Percentiles rank a stretch among this genome's conserved stretches.
These are phyloP conservation scores for Acorus calamus DNA, from an alignment of 106 monocot species.

Conservation along the genomic window DNA sequence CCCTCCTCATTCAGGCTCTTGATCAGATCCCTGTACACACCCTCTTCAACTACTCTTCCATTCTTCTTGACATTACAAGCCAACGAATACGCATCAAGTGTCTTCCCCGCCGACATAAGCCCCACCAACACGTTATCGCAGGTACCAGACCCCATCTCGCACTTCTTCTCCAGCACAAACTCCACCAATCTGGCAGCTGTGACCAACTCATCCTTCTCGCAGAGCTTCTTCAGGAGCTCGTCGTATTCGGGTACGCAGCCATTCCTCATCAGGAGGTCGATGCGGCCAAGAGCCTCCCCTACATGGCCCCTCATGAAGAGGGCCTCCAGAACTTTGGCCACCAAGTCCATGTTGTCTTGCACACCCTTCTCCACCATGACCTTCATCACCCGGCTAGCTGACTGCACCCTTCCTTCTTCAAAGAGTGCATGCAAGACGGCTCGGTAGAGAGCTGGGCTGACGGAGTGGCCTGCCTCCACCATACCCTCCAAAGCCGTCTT, in stretches of 20 bases:
- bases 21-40: slow-evolving; percentile 58
- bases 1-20: slow-evolving; percentile 63
- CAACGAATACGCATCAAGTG: slow-evolving; percentile 68
- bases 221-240: slow-evolving; percentile 37
- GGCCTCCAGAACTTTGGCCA: slow-evolving; percentile 64
- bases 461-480: slow-evolving; percentile 81
- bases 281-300: slow-evolving; percentile 87
- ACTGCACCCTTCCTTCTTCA: slow-evolving; percentile 68
- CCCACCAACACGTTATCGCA: slow-evolving; percentile 67
- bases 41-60: slow-evolving; percentile 53
- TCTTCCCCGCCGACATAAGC: slow-evolving; percentile 45
- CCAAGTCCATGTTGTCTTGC: slow-evolving; percentile 72
- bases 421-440: slow-evolving; percentile 71
- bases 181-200: slow-evolving; percentile 70
- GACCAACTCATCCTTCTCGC: slow-evolving; percentile 43
- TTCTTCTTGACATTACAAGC: slow-evolving; percentile 80
- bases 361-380: slow-evolving; percentile 92
- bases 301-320: slow-evolving; percentile 83
- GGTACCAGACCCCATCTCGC: slow-evolving; percentile 55
- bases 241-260: slow-evolving; percentile 45
- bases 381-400: slow-evolving; percentile 93
- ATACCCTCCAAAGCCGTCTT: slow-evolving; percentile 64
- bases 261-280: slow-evolving; percentile 57
- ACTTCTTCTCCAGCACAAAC: slow-evolving; percentile 68
- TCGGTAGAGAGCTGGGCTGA: slow-evolving; percentile 54